Conservation (phyloP, 2,329 filamentous ascomycete genomes). For the Elsinoe batatas region DNA sequence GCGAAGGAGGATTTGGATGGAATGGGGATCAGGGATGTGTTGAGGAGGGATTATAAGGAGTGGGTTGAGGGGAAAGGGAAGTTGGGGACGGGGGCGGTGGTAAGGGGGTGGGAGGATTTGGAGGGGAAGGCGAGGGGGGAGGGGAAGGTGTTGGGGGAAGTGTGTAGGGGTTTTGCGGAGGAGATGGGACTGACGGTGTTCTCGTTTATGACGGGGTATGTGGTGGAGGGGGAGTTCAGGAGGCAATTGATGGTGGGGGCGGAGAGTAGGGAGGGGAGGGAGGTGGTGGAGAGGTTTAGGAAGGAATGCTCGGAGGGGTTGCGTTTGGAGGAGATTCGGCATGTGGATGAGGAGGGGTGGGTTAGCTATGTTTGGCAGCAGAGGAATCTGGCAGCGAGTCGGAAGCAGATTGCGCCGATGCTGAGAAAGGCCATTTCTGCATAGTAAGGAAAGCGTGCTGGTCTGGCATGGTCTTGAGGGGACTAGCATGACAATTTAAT, state of each 20-base stretch:
- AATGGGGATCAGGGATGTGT: constrained; percentile 54
- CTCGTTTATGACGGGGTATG: constrained; percentile 59
- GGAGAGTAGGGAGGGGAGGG: constrained; percentile 39
- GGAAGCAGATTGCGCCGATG: constrained; percentile 54
- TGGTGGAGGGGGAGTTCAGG: constrained; percentile 44
- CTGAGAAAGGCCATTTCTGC: constrained; percentile 38
- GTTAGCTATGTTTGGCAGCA: constrained; percentile 56
- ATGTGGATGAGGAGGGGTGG: constrained; percentile 31
- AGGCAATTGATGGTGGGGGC: constrained; percentile 62
- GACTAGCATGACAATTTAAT: too few relatives aligned
- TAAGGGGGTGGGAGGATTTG: constrained; percentile 54
- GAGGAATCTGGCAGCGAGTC: constrained; percentile 46
- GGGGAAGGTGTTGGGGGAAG: constrained; percentile 36
- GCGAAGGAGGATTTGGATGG: constrained; percentile 59
- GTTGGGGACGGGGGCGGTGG: constrained; percentile 59
- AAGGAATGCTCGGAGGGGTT: constrained; percentile 39
- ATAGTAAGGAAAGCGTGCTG: not conserved
- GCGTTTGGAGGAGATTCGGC: constrained; percentile 44
- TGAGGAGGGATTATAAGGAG: constrained; percentile 78
- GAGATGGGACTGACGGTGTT: constrained; percentile 53
- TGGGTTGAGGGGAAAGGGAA: constrained; percentile 50
- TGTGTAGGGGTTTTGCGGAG: constrained; percentile 44
- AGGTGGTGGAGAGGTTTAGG: constrained; percentile 48
- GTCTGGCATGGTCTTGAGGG: not conserved
- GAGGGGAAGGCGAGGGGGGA: constrained; percentile 41